Conservation (phyloP, 2,329 filamentous ascomycete genomes). For the Camptophora hylomeconis region DNA sequence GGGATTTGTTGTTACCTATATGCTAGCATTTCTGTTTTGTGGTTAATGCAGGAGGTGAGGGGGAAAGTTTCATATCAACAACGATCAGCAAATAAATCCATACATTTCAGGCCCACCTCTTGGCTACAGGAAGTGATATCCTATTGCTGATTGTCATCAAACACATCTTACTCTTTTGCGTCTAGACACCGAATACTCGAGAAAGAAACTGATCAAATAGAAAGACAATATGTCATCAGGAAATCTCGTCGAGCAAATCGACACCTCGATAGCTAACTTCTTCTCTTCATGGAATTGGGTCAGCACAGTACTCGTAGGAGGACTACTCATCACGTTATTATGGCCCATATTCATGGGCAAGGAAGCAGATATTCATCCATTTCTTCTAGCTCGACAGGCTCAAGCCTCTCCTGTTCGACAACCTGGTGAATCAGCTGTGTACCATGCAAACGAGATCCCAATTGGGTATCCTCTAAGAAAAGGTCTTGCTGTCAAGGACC, state of each 20-base stretch:
- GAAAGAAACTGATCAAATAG: too few species aligned
- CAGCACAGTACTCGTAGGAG: slow-evolving; percentile 57
- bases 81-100: too few species aligned
- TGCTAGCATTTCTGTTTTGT: too few species aligned
- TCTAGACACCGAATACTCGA: too few species aligned
- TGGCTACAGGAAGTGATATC: too few species aligned
- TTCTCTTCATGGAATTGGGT: slow-evolving; percentile 55
- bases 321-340: slow-evolving; percentile 53
- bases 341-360: slow-evolving; percentile 58
- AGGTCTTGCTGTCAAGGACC: slow-evolving; percentile 70
- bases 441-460: slow-evolving; percentile 71
- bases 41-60: too few species aligned
- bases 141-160: too few species aligned
- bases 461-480: slow-evolving; percentile 69
- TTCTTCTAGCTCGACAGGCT: slow-evolving; percentile 77
- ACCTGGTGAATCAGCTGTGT: slow-evolving; percentile 72
- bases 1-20: too few species aligned
- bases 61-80: too few species aligned
- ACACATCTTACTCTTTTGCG: too few species aligned
- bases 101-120: too few species aligned
- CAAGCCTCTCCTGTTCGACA: slow-evolving; percentile 66
- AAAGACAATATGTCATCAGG: slow-evolving; percentile 11
- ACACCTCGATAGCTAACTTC: slow-evolving; percentile 14
- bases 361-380: slow-evolving; percentile 84
- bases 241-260: slow-evolving; percentile 10